Evolutionary conservation across 2,329 filamentous ascomycete species (phyloP), one percentile per base, ranked within the genome.

Genomic region (Fusarium camptoceras): DNA sequence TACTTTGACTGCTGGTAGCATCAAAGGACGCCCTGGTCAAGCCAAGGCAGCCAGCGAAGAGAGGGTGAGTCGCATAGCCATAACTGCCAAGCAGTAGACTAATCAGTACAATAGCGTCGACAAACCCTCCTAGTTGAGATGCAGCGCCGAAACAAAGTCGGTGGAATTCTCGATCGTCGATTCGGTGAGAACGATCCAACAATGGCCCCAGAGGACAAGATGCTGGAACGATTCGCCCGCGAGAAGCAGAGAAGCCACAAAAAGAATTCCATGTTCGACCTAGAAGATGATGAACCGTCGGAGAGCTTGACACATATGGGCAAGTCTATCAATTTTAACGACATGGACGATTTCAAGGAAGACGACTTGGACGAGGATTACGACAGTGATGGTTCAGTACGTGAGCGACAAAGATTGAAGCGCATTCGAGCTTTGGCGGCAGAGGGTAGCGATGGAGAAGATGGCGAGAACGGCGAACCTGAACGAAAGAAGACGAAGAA

Each of bases 171-270:
- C 55, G 96, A 99, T 85, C 89, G 94, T 76, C 91, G 96, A 75
- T 97, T 99, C 76, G 96, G 97, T 80, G 97, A 99, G 83, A 92
- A 97, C 76, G 94, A 99, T 78, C 93, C 94, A 14, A 92, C 90
- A 15, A 95, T 99, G 93, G 93, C 93, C 5, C 91, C 94, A 4
- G 96, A 99, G 77, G 93, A 98, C 76, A 92, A 92, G 78, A 96
- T 96, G 83, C 87, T 96, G 71, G 93, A 97, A 80, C 88, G 96
- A 76, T 99, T 97, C 77, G 93, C 95, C 46, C 85, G 90, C 75
- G 96, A 98, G 82, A 96, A 96, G 80, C 91, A 94, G 82, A 87
- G 87, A 73, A 88, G 87, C 69, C 89, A 93, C 82, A 94, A 92
- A 78, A 94, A 92, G 76, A 89, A 85, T 51, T 91, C 91, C 28